Evolutionary conservation across 306 rosid genomes (phyloP).

Genomic region (Sesbania bispinosa): DNA sequence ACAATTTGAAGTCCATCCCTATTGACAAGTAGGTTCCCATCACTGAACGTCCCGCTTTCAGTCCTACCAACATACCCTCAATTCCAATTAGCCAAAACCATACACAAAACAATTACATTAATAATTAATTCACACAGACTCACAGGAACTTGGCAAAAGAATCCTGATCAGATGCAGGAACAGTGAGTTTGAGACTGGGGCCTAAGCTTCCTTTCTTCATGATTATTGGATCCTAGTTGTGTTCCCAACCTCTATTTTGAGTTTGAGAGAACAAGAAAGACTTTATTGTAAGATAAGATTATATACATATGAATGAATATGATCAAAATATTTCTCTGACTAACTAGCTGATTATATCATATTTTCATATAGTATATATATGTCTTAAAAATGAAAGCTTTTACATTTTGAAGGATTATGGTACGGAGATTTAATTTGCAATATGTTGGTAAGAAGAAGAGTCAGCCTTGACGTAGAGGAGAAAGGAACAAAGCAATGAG

Average conservation of each 20-base stretch:
- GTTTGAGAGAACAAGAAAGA: background rate
- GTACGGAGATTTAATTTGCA: background rate
- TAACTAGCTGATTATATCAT: background rate
- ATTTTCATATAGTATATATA: background rate
- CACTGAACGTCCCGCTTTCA: conserved; percentile 77
- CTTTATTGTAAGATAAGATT: background rate
- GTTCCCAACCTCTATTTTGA: background rate
- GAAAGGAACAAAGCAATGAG: background rate
- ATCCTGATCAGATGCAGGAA: conserved; percentile 62
- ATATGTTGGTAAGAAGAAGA: background rate
- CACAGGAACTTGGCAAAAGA: conserved; percentile 75
- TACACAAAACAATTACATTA: background rate
- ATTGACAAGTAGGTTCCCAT: conserved; percentile 83
- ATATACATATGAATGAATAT: no score
- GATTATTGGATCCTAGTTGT: conserved; percentile 19
- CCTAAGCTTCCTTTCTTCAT: conserved; percentile 64
- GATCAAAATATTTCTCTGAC: background rate
- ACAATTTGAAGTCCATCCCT: conserved; percentile 83
- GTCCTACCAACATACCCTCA: conserved; percentile 49
- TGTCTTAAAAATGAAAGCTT: background rate
- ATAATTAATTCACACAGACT: conserved; percentile 32
- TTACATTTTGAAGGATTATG: background rate
- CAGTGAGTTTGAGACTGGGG: conserved; percentile 58
- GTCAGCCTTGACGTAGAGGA: conserved; percentile 1
- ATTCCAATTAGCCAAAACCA: conserved; percentile 32